These are phyloP conservation scores for Candida sithepensis DNA, from an alignment of 805 yeast species.

Conservation along the genomic window DNA sequence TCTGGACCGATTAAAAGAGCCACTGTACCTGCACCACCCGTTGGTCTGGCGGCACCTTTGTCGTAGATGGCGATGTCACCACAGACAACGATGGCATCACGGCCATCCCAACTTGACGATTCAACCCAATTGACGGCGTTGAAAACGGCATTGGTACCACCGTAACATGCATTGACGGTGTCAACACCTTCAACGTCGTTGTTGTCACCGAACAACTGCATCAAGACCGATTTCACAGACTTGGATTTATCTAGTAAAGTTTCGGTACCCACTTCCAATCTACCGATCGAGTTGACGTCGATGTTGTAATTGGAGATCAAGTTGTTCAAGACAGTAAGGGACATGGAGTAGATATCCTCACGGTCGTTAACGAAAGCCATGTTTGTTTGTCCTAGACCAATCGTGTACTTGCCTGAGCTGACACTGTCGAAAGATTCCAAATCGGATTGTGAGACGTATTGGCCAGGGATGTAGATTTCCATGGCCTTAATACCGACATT, in stretches of 20 bases:
- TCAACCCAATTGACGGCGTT: constrained; percentile 95
- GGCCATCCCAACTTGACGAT: constrained; percentile 95
- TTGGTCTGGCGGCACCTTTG: constrained; percentile 97
- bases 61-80: constrained; percentile 98
- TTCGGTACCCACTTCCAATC: constrained; percentile 98
- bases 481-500: constrained; percentile 97
- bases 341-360: constrained; percentile 93
- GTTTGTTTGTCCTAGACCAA: constrained; percentile 97
- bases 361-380: constrained; percentile 97
- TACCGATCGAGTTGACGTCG: constrained; percentile 79
- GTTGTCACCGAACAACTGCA: constrained; percentile 89
- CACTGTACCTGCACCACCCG: constrained; percentile 98
- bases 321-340: constrained; percentile 80
- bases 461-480: constrained; percentile 85
- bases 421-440: constrained; percentile 83
- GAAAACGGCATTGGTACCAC: constrained; percentile 94
- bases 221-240: constrained; percentile 91
- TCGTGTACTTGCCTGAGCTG: constrained; percentile 93
- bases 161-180: constrained; percentile 95
- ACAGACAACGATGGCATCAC: constrained; percentile 94
- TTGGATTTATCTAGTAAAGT: constrained; percentile 95
- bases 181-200: constrained; percentile 93
- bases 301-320: constrained; percentile 78
- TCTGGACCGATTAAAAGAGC: constrained; percentile 95
- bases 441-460: constrained; percentile 82